Base-by-base conservation (phyloP, 2,329 filamentous ascomycete genomes). In the Phyllosticta ampelicida region DNA sequence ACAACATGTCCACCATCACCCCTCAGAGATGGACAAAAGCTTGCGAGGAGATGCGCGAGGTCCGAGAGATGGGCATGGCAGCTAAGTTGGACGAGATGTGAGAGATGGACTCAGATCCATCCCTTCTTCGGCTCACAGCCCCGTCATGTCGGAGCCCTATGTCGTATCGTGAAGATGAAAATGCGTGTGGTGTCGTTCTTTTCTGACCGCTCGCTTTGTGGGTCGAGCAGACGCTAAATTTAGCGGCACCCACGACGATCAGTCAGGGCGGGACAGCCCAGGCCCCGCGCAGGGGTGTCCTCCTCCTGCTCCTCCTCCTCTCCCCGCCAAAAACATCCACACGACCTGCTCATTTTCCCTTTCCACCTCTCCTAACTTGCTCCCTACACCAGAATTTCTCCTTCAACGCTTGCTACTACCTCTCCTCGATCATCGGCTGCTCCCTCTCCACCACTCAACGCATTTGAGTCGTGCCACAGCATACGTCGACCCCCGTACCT, bases 211-310 rank as follows among this genome's bases (percentile, higher is more conserved):
- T 26, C 9, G 29, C 29, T 36, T 4, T 4, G 16, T 44, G 36
- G 36, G 36, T 44, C 36, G n/a, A n/a, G 3, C 36, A n/a, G 18
- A 13, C 44, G 19, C 56, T 58, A 58, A 54, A 54, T 58, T 58
- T 51, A 53, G 56, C n/a, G n/a, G 23, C 10, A 11, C 11, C 49
- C 18, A 20, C n/a, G 56, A 56, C 20, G 26, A 52, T 51, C 50
- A 57, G 30, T 36, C 30, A 13, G 23, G 53, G 54, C 48, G 21
- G n/a, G 44, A 48, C 54, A 48, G 54, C 30, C 36, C 54, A 55
- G 53, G 54, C 48, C 54, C 23, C 54, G 23, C 26, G 19, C 48
- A 19, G 26, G 29, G 21, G 48, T 30, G 36, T 30, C 54, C 36
- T 29, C n/a, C n/a, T n/a, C n/a, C n/a, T n/a, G n/a, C n/a, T n/a